phyloP scores from a whole-genome alignment of 78 protist genomes.

The Goniomonas avonlea region DNA sequence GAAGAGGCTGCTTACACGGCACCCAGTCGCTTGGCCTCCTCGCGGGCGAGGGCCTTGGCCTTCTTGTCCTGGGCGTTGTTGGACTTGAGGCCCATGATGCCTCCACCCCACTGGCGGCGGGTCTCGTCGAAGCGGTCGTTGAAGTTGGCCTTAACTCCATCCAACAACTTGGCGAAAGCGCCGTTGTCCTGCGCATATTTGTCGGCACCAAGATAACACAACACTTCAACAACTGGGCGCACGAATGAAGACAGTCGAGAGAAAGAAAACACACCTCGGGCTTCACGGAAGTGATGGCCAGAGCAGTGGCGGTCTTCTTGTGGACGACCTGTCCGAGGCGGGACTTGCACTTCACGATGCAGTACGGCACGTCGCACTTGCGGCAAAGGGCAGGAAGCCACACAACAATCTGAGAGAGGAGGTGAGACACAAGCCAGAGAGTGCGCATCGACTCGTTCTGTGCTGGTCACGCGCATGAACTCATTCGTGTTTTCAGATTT shows the following conservation, averaged over 20 bases:
- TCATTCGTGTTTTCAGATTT: neutral
- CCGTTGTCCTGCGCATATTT: constrained; percentile 44
- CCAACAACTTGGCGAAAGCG: constrained; percentile 45
- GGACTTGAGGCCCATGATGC: constrained; percentile 40
- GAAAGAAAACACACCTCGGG: constrained; percentile 26
- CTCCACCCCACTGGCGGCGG: constrained; percentile 32
- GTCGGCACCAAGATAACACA: neutral
- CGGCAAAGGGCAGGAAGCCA: constrained; percentile 97
- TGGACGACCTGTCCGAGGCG: constrained; percentile 88
- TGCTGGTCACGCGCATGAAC: neutral
- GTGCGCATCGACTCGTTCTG: neutral
- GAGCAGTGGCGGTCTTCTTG: constrained; percentile 81
- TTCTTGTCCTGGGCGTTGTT: constrained; percentile 18
- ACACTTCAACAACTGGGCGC: neutral
- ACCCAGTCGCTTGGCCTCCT: constrained; percentile 19
- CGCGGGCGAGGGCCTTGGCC: constrained; percentile 25
- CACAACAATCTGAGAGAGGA: constrained; percentile 83
- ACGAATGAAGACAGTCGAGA: neutral
- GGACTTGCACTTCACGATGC: constrained; percentile 94
- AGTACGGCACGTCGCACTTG: constrained; percentile 92
- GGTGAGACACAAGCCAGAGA: too few relatives aligned
- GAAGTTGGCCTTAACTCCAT: constrained; percentile 39
- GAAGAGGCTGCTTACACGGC: too few relatives aligned
- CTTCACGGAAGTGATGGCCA: constrained; percentile 77
- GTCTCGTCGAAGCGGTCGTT: constrained; percentile 42